Evolutionary conservation across 139 green algal genomes (phyloP).

Genomic region (Eudorina sp.): DNA sequence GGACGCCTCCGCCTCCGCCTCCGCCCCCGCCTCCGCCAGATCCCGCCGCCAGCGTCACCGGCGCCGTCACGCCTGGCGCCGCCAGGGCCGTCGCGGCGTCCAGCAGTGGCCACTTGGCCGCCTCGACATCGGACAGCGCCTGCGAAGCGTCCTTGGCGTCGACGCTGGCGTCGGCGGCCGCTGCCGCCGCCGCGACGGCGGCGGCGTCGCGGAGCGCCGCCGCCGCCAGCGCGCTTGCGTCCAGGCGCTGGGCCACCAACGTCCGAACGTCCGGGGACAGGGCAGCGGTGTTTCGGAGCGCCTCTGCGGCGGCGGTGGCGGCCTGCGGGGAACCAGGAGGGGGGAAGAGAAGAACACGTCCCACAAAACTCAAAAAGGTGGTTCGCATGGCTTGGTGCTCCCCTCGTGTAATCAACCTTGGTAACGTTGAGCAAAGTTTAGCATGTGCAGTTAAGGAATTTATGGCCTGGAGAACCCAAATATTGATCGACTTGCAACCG

Average conservation of each 20-base stretch:
- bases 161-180: background rate
- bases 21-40: background rate
- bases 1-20: background rate
- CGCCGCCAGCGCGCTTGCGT: conserved; percentile 18
- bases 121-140: background rate
- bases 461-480: too few species aligned
- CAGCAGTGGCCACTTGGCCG: conserved; percentile 43
- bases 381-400: too few species aligned
- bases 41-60: background rate
- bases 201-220: conserved; percentile 15
- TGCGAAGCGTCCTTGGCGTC: background rate
- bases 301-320: conserved; percentile 5
- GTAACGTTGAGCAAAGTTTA: too few species aligned
- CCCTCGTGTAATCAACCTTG: too few species aligned
- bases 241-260: background rate
- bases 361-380: too few species aligned
- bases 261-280: background rate
- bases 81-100: conserved; percentile 34
- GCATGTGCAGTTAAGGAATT: too few species aligned
- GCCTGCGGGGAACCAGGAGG: conserved; percentile 20
- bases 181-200: background rate
- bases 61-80: background rate
- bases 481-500: too few species aligned
- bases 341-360: too few species aligned
- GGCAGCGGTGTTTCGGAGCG: conserved; percentile 3